Evolutionary conservation across 2,329 filamentous ascomycete genomes (phyloP).

Genomic region (Alternaria burnsii): DNA sequence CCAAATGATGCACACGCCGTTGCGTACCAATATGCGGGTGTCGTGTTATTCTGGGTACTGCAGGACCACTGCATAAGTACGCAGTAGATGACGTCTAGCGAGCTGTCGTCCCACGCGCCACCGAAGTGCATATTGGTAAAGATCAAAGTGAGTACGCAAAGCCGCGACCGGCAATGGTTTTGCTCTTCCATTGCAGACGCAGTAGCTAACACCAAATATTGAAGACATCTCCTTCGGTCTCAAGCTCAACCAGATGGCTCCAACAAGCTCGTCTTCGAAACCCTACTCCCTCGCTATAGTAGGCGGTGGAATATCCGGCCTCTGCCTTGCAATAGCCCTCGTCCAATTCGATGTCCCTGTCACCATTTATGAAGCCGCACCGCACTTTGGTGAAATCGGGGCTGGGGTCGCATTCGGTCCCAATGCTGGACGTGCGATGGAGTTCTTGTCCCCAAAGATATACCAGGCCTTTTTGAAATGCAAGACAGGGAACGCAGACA

Average conservation of each 20-base stretch:
- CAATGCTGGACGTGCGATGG: slow-evolving; percentile 65
- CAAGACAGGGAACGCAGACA: slow-evolving; percentile 51
- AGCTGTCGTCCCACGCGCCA: slow-evolving; percentile 19
- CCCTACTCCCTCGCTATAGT: slow-evolving; percentile 63
- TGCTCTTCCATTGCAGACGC: neutral
- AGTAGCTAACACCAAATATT: neutral
- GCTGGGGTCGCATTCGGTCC: slow-evolving; percentile 66
- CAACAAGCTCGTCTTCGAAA: slow-evolving; percentile 34
- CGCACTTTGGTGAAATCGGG: slow-evolving; percentile 65
- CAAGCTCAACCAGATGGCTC: slow-evolving; percentile 25
- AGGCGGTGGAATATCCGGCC: slow-evolving; percentile 67
- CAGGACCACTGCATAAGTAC: neutral
- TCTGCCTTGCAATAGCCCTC: slow-evolving; percentile 64
- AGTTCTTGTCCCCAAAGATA: slow-evolving; percentile 58
- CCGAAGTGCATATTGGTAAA: slow-evolving; percentile 24
- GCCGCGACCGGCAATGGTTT: slow-evolving; percentile 7
- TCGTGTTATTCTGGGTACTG: neutral
- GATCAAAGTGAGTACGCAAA: slow-evolving; percentile 16
- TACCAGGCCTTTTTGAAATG: slow-evolving; percentile 53
- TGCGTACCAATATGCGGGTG: neutral
- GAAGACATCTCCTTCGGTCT: neutral
- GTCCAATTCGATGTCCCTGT: slow-evolving; percentile 57
- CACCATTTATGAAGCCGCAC: slow-evolving; percentile 65
- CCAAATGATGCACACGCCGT: neutral
- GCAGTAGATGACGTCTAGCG: neutral